Percentiles rank a stretch among this genome's conserved stretches.
Conservation (phyloP, 139 green algal species). For the Chlorella sp. region DNA sequence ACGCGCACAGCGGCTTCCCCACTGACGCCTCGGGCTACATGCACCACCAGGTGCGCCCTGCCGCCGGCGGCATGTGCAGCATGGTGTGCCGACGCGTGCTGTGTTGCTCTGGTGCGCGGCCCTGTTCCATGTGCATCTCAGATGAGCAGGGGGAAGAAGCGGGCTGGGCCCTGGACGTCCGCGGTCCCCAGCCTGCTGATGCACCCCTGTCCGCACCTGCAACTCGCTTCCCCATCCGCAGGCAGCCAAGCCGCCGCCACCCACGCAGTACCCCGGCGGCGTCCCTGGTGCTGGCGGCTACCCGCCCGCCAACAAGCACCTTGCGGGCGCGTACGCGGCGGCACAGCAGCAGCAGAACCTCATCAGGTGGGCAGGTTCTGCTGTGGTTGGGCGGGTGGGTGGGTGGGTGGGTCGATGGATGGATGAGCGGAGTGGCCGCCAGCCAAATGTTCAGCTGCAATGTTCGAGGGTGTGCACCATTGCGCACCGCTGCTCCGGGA, state of each 20-base stretch:
- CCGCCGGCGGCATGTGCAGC: no score
- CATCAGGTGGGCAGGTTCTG: neutral
- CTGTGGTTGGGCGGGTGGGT: no score
- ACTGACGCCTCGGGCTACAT: conserved; percentile 42
- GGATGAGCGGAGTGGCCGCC: no score
- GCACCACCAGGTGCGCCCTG: conserved; percentile 16
- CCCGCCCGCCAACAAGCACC: conserved; percentile 34
- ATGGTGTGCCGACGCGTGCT: no score
- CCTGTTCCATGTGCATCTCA: no score
- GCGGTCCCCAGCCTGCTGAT: neutral
- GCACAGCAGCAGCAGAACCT: conserved; percentile 35
- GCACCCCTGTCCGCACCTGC: neutral
- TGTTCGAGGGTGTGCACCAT: neutral
- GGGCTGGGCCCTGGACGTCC: no score
- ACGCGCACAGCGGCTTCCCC: conserved; percentile 42
- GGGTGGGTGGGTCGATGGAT: neutral
- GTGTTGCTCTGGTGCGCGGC: no score
- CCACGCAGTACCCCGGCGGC: conserved; percentile 8
- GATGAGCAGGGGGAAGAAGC: no score
- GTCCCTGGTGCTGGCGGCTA: neutral
- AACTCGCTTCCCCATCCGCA: neutral
- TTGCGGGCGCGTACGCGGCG: conserved; percentile 22
- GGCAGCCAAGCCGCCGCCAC: conserved; percentile 13
- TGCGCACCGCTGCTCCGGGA: no score
- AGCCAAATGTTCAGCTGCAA: no score